These are phyloP conservation scores for Hemisphaericaspora subhashii DNA, from an alignment of 1,139 yeast genomes.

Conservation along the genomic window DNA sequence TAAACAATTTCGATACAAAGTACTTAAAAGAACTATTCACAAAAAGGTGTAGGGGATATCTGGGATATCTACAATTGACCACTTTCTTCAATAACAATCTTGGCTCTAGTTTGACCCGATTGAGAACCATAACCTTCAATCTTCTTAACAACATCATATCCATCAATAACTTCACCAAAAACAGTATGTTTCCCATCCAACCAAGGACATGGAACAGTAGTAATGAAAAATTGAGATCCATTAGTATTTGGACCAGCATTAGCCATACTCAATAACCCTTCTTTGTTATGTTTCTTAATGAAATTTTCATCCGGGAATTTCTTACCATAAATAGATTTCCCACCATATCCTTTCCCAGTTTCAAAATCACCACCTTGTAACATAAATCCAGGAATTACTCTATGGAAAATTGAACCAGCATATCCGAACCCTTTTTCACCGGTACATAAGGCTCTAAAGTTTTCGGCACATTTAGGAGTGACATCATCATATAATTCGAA, in stretches of 20 bases:
- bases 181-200: constrained; percentile 45
- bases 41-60: neutral
- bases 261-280: constrained; percentile 44
- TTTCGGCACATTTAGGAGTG: constrained; percentile 94
- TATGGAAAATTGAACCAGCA: constrained; percentile 55
- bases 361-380: constrained; percentile 47
- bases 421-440: constrained; percentile 96
- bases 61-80: constrained; percentile 30
- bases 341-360: constrained; percentile 43
- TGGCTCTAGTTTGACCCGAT: constrained; percentile 28
- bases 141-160: constrained; percentile 38
- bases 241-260: constrained; percentile 46
- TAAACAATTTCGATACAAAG: neutral
- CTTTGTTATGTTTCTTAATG: constrained; percentile 32
- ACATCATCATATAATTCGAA: constrained; percentile 79
- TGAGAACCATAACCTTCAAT: constrained; percentile 36
- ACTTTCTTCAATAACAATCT: constrained; percentile 39
- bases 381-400: constrained; percentile 45
- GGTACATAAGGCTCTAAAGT: constrained; percentile 91
- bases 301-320: constrained; percentile 43
- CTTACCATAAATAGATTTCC: constrained; percentile 39
- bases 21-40: constrained; percentile 1
- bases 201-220: constrained; percentile 46
- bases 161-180: constrained; percentile 44
- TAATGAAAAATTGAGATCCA: constrained; percentile 44